phyloP scores from a whole-genome alignment of 1,284 basidiomycete genomes.

The Pseudozyma sp. region DNA sequence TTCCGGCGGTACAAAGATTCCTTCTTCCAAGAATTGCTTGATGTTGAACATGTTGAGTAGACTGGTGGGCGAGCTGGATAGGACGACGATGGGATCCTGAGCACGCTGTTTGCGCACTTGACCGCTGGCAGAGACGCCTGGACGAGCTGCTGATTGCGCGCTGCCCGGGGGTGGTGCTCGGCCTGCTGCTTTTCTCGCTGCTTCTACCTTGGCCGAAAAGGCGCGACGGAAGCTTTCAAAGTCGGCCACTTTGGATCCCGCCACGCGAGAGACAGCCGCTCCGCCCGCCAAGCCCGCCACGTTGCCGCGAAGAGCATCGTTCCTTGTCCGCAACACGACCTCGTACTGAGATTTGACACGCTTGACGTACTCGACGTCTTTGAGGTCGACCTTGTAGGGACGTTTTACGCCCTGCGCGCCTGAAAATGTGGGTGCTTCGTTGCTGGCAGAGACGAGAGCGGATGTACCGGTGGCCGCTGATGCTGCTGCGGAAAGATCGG shows the following conservation, averaged over 20 bases:
- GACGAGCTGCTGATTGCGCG: constrained; percentile 10
- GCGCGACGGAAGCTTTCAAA: constrained; percentile 43
- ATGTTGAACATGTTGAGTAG: constrained; percentile 98
- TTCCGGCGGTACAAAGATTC: constrained; percentile 74
- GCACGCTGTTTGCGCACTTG: constrained; percentile 58
- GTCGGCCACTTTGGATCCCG: constrained; percentile 32
- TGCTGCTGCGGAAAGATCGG: constrained; percentile 18
- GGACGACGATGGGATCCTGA: constrained; percentile 87
- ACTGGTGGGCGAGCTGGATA: constrained; percentile 92
- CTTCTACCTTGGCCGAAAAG: constrained; percentile 55
- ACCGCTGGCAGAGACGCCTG: constrained; percentile 29
- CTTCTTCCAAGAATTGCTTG: constrained; percentile 89
- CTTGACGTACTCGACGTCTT: constrained; percentile 66
- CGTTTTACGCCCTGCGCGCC: constrained; percentile 44
- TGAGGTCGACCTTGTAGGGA: constrained; percentile 57
- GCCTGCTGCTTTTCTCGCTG: constrained; percentile 47
- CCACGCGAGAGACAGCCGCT: constrained; percentile 25
- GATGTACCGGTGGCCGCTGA: constrained; percentile 9
- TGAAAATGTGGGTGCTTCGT: constrained; percentile 19
- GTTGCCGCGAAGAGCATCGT: constrained; percentile 56
- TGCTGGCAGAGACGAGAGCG: constrained; percentile 5
- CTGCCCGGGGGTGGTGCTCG: constrained; percentile 30
- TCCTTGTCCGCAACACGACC: constrained; percentile 56
- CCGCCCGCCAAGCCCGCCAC: constrained; percentile 29
- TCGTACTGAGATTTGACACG: constrained; percentile 54